Evolutionary conservation across 176 grass and related monocot species (phyloP).

Genomic region (Lolium rigidum): DNA sequence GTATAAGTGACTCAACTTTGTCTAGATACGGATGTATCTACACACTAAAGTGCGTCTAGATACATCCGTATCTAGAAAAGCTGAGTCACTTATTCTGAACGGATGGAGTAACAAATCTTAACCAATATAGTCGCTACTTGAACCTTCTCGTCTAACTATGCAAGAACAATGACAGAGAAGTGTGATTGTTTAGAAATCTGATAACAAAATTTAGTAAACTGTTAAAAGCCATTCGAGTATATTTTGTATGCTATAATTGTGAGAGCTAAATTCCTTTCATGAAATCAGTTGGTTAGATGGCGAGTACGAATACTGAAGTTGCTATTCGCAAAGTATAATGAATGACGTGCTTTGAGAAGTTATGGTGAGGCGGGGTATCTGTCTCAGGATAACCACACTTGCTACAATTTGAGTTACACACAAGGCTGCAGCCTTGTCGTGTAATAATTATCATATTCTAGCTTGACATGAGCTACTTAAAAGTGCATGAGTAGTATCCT

Average conservation of each 20-base stretch:
- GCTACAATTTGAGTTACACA: neutral
- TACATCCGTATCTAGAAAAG: too few relatives aligned
- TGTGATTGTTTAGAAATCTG: neutral
- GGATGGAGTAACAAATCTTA: too few relatives aligned
- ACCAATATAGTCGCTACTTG: neutral
- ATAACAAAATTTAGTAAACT: neutral
- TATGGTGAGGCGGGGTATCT: neutral
- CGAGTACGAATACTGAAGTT: conserved; percentile 7
- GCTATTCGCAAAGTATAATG: neutral
- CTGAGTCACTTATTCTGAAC: too few relatives aligned
- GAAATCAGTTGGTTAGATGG: neutral
- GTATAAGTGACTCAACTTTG: too few relatives aligned
- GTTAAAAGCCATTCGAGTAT: neutral
- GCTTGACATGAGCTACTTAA: neutral
- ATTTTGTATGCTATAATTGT: neutral
- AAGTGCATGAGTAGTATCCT: neutral
- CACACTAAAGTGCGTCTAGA: too few relatives aligned
- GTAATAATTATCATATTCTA: neutral
- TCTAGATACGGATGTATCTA: too few relatives aligned
- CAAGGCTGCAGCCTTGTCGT: too few relatives aligned
- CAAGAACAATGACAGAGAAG: neutral
- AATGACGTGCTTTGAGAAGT: neutral
- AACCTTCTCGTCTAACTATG: neutral
- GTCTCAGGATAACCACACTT: neutral
- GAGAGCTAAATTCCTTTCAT: neutral